Conservation (phyloP, 1,139 yeast genomes). For the Scheffersomyces illinoinensis region DNA sequence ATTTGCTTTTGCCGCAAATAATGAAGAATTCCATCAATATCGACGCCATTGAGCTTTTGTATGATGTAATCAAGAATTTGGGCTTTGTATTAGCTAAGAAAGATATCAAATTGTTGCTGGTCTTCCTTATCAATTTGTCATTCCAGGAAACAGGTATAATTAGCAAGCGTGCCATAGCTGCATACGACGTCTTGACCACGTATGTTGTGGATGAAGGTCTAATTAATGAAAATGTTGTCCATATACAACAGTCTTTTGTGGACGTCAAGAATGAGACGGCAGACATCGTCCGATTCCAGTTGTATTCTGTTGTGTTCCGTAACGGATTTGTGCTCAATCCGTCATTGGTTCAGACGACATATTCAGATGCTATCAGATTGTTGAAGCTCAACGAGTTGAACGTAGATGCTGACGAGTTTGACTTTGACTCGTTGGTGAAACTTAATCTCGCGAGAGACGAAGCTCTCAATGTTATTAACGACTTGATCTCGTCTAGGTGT, state of each 20-base stretch:
- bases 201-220: constrained; percentile 19
- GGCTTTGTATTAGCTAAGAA: constrained; percentile 48
- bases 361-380: constrained; percentile 11
- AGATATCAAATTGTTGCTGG: constrained; percentile 41
- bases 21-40: constrained; percentile 35
- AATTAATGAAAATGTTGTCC: not conserved
- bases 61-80: constrained; percentile 56
- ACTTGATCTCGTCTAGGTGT: constrained; percentile 21
- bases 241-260: not conserved
- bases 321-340: constrained; percentile 6
- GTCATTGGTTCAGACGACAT: constrained; percentile 8
- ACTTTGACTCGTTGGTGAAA: constrained; percentile 37
- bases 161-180: constrained; percentile 55
- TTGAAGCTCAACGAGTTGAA: constrained; percentile 29
- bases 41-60: constrained; percentile 65
- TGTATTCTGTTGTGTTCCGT: constrained; percentile 11
- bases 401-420: constrained; percentile 46
- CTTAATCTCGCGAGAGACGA: constrained; percentile 47
- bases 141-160: constrained; percentile 49
- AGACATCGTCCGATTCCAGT: constrained; percentile 9
- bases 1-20: constrained; percentile 12
- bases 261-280: not conserved
- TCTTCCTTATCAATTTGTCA: constrained; percentile 38
- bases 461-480: constrained; percentile 43
- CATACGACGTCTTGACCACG: constrained; percentile 50